phyloP scores from a whole-genome alignment of 164 flowering plant species.

The Nymphaea thermarum region DNA sequence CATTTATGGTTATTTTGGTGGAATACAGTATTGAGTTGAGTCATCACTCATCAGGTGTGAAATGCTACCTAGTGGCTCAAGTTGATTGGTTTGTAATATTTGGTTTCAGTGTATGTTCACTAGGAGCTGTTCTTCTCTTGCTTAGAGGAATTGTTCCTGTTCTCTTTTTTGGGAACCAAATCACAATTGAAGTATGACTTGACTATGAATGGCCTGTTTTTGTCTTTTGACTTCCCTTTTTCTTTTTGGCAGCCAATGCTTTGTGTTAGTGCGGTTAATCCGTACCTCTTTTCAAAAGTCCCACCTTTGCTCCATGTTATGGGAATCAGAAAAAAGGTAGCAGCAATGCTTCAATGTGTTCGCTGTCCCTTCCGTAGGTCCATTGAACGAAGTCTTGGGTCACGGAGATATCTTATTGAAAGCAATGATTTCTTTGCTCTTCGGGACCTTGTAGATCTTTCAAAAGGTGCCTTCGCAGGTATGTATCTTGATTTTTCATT shows the following conservation, averaged over 20 bases:
- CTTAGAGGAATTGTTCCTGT: not conserved
- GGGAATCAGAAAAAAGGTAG: slow-evolving; percentile 63
- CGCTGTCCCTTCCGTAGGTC: slow-evolving; percentile 83
- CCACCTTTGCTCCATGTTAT: slow-evolving; percentile 69
- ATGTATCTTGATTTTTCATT: slow-evolving; percentile 3
- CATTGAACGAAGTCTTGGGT: slow-evolving; percentile 60
- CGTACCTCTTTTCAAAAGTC: slow-evolving; percentile 73
- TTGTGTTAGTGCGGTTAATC: slow-evolving; percentile 92
- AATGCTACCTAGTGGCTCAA: too few species aligned
- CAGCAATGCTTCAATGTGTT: slow-evolving; percentile 66
- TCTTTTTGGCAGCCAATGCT: slow-evolving; percentile 85
- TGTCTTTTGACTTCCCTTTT: not conserved
- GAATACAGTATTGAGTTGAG: too few species aligned
- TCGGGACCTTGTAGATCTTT: slow-evolving; percentile 86
- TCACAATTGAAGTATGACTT: not conserved
- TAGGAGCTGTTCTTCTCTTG: not conserved
- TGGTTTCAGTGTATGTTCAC: too few species aligned
- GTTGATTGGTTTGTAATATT: too few species aligned
- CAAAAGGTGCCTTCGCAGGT: slow-evolving; percentile 96
- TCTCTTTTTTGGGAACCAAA: not conserved
- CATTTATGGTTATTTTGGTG: not conserved
- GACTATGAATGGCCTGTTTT: not conserved
- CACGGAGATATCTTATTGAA: slow-evolving; percentile 86
- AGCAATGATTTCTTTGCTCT: slow-evolving; percentile 89
- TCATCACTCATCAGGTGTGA: too few species aligned